Evolutionary conservation across 345 rosid genomes (phyloP), one percentile per base, ranked within the genome.

Genomic region (Gossypium australe): DNA sequence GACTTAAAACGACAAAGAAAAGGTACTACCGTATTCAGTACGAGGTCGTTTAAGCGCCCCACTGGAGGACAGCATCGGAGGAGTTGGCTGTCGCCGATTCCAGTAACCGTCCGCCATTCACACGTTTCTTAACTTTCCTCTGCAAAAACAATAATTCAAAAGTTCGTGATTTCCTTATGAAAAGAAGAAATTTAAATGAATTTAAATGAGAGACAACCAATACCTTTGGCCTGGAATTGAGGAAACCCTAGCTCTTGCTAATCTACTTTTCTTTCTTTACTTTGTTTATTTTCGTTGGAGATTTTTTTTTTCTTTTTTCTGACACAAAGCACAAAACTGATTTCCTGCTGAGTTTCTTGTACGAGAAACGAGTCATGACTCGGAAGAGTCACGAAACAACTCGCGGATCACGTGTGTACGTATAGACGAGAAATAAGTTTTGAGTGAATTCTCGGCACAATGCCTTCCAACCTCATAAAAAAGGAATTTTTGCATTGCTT

Each of bases 91-190:
- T 16, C 80, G 91, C 79, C 86, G 88, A 67, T 85, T 90, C 97
- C 92, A 87, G 86, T 86, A 90, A 75, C 86, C 90, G 75, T 86
- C 92, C 67, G 86, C 81, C 93, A 92, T 90, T 38, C 20, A 24
- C 17, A 29, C 25, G 24, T 52, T 41, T 9, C 41, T 12, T 5
- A n/a, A 56, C 34, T 18, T n/a, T 56, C 10, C 49, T 62, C 29
- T 49, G 49, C 60, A n/a, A 62, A 29, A 18, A 20, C 13, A 20
- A 12, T 11, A 58, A 20, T 47, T 67, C 25, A 12, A 6, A 10
- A 4, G 20, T 45, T 20, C 4, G 5, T 22, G 4, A 18, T 20
- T 41, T 41, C 11, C 7, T 6, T 4, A 12, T 6, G 22, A 0
- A 66, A 34, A 47, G 3, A 11, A 57, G 8, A 24, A 20, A 57